A percentile compares a stretch with the other conserved stretches of the same genome.
Conservation (phyloP, 805 yeast genomes). For the Jamesozyma hellenica region DNA sequence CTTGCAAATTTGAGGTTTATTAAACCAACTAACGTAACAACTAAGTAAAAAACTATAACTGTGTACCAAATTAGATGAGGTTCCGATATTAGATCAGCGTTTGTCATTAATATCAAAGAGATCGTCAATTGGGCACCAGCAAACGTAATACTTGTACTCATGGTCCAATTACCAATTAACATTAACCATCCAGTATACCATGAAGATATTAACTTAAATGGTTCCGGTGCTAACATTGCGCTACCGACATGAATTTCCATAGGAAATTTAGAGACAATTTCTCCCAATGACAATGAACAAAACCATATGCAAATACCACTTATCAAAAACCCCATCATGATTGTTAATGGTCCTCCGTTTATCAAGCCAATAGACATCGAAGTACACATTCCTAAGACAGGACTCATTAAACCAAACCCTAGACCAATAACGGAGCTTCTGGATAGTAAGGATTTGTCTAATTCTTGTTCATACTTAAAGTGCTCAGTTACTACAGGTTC, state of each 20-base stretch:
- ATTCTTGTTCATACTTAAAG: slow-evolving; percentile 63
- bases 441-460: slow-evolving; percentile 52
- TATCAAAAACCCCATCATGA: slow-evolving; percentile 63
- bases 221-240: slow-evolving; percentile 53
- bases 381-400: slow-evolving; percentile 67
- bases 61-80: slow-evolving; percentile 44
- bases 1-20: slow-evolving; percentile 53
- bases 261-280: slow-evolving; percentile 67
- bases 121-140: slow-evolving; percentile 69
- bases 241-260: slow-evolving; percentile 71
- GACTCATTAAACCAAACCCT: slow-evolving; percentile 75
- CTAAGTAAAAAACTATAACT: slow-evolving; percentile 43
- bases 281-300: slow-evolving; percentile 65
- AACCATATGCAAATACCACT: slow-evolving; percentile 54
- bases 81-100: slow-evolving; percentile 41
- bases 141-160: slow-evolving; percentile 62
- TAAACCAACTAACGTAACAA: slow-evolving; percentile 51
- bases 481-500: slow-evolving; percentile 52
- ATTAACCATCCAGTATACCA: slow-evolving; percentile 78
- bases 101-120: slow-evolving; percentile 53
- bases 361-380: slow-evolving; percentile 61
- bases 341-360: slow-evolving; percentile 71
- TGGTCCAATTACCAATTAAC: slow-evolving; percentile 67
- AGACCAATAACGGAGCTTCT: slow-evolving; percentile 64
- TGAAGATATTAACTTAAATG: slow-evolving; percentile 46